Evolutionary conservation across 306 rosid genomes (phyloP), one percentile per base, ranked within the genome.

Genomic region (Cucurbita maxima): DNA sequence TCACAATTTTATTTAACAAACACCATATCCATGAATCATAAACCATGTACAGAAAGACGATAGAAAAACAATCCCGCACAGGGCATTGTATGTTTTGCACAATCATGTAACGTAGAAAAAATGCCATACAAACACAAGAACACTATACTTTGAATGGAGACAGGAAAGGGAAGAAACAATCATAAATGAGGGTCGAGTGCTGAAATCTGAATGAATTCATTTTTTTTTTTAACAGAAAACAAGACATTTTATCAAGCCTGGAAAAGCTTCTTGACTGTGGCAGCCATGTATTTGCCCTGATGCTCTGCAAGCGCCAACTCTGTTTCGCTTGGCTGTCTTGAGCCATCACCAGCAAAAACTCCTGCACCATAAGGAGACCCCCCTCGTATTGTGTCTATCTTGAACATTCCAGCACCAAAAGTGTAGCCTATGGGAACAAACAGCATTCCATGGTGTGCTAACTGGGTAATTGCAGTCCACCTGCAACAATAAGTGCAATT

Each of bases 341-440:
- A 79, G 75, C 99, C 99, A 70, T 94, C 99, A 1, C 96, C 99
- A 0, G 99, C 96, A 80, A 80, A 88, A 44, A 82, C 91, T 69
- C 99, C 97, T 0, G 99, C 99, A 48, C 99, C 99, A 73, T 94
- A 91, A 3, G 96, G 97, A 71, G 96, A 81, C 64, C 97, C 99
- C 72, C 97, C 99, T 86, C 97, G 79, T 66, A 86, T 81, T 38
- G 90, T 73, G 45, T 94, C 96, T 92, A 91, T 84, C 83, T 85
- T 94, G 78, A 91, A 91, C 97, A 94, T 91, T 18, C 90, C 96
- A 11, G 91, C 86, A 81, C 97, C 99, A 77, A 91, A 94, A 45
- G 97, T 94, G 83, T 88, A 94, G 60, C 99, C 99, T 10, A 91
- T 64, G 30, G 99, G 99, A 85, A 94, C 97, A 81, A 84, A 94